These are phyloP conservation scores for Barbatosphaeria neglecta DNA, from an alignment of 495 filamentous ascomycete species.

Conservation along the genomic window DNA sequence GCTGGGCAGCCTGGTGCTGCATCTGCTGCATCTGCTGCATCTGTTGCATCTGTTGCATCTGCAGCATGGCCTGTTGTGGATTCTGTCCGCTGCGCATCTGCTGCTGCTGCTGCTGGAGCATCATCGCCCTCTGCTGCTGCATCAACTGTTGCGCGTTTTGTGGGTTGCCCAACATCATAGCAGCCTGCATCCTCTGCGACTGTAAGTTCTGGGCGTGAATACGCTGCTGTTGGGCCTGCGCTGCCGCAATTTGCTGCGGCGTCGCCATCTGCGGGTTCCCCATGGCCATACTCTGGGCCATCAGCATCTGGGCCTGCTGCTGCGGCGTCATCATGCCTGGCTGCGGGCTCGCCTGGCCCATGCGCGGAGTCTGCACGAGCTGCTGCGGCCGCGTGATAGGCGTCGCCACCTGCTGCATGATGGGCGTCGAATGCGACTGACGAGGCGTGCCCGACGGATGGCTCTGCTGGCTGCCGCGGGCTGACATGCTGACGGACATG, in stretches of 20 bases:
- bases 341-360: constrained; percentile 59
- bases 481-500: constrained; percentile 60
- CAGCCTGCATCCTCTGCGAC: constrained; percentile 19
- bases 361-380: constrained; percentile 58
- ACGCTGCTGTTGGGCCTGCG: constrained; percentile 40
- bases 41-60: constrained; percentile 5
- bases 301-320: constrained; percentile 30
- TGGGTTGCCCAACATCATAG: constrained; percentile 24
- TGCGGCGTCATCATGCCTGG: constrained; percentile 46
- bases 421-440: constrained; percentile 68
- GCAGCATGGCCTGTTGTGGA: constrained; percentile 13
- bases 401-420: constrained; percentile 54
- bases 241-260: constrained; percentile 21
- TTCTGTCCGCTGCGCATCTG: constrained; percentile 9
- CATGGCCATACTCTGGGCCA: constrained; percentile 39
- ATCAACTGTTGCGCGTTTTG: constrained; percentile 8
- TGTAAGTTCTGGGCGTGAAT: constrained; percentile 18
- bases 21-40: constrained; percentile 11
- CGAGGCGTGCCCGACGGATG: constrained; percentile 68
- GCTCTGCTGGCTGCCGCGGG: constrained; percentile 70
- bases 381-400: constrained; percentile 50
- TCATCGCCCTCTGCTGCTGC: constrained; percentile 16
- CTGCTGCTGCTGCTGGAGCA: constrained; percentile 26
- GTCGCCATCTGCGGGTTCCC: constrained; percentile 24
- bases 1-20: constrained; percentile 9